phyloP scores from a whole-genome alignment of 768 basidiomycete species.

The Trametes coccinea region DNA sequence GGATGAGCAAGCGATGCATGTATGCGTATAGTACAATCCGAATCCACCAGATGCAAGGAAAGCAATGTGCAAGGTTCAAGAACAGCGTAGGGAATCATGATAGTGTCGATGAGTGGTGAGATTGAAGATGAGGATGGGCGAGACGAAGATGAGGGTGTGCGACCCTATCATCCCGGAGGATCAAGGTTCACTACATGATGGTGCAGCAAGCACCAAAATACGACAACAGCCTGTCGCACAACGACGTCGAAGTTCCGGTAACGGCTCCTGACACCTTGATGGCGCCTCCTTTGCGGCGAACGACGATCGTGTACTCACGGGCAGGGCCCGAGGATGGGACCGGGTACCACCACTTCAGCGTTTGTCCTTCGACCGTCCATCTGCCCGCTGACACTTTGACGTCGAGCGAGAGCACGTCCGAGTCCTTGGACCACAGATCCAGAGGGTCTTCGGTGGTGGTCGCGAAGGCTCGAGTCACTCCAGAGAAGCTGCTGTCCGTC shows the following conservation, averaged over 20 bases:
- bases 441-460: slow-evolving; percentile 1
- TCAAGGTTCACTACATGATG: slow-evolving; percentile 7
- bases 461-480: neutral
- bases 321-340: slow-evolving; percentile 32
- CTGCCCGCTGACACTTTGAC: slow-evolving; percentile 49
- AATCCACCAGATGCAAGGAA: neutral
- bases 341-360: slow-evolving; percentile 44
- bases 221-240: slow-evolving; percentile 5
- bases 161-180: too few relatives aligned
- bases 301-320: slow-evolving; percentile 33
- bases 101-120: too few relatives aligned
- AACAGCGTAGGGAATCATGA: neutral
- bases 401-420: slow-evolving; percentile 38
- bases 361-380: slow-evolving; percentile 49
- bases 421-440: slow-evolving; percentile 3
- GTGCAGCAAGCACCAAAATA: slow-evolving; percentile 16
- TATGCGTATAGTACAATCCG: neutral
- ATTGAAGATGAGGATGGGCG: too few relatives aligned
- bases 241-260: neutral
- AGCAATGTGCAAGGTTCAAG: neutral
- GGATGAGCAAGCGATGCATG: neutral
- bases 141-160: too few relatives aligned
- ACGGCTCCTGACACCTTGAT: slow-evolving; percentile 28
- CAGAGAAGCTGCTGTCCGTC: slow-evolving; percentile 4
- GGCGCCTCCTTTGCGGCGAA: slow-evolving; percentile 33